A percentile compares a stretch with the other conserved stretches of the same genome.
phyloP scores from a whole-genome alignment of 164 flowering plant species.

The Stephania cephalantha region DNA sequence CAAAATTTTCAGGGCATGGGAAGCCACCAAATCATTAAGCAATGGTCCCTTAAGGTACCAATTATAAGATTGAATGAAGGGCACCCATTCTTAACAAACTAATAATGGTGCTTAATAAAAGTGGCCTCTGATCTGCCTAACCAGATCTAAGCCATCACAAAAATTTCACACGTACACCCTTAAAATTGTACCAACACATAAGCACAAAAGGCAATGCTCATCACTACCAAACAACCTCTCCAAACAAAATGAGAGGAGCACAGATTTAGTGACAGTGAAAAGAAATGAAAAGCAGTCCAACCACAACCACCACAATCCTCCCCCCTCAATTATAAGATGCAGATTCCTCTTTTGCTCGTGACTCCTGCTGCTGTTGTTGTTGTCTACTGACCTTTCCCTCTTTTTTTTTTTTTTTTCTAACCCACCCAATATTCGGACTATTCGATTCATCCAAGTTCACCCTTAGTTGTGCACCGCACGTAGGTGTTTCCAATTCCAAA shows the following conservation, averaged over 20 bases:
- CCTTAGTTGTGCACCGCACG: background rate
- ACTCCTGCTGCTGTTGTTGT: background rate
- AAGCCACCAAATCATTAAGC: background rate
- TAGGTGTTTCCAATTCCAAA: background rate
- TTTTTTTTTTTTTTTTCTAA: too few relatives aligned
- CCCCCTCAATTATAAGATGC: constrained; percentile 6
- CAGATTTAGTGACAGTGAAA: background rate
- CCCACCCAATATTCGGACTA: too few relatives aligned
- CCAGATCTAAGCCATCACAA: background rate
- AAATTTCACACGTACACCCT: background rate
- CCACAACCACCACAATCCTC: constrained; percentile 5
- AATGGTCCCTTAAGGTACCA: background rate
- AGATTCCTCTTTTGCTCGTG: constrained; percentile 3
- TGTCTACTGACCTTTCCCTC: background rate
- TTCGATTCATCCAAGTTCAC: background rate
- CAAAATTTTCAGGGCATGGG: background rate
- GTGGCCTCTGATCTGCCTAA: background rate
- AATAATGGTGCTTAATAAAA: background rate
- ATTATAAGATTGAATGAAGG: background rate
- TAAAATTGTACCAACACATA: background rate
- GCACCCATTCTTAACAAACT: background rate
- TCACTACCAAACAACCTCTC: background rate
- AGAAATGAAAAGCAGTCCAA: background rate
- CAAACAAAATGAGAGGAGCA: background rate
- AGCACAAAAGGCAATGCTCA: background rate